Evolutionary conservation across 805 yeast species (phyloP), one percentile per base, ranked within the genome.

Genomic region (Saccharomycopsis olivae): DNA sequence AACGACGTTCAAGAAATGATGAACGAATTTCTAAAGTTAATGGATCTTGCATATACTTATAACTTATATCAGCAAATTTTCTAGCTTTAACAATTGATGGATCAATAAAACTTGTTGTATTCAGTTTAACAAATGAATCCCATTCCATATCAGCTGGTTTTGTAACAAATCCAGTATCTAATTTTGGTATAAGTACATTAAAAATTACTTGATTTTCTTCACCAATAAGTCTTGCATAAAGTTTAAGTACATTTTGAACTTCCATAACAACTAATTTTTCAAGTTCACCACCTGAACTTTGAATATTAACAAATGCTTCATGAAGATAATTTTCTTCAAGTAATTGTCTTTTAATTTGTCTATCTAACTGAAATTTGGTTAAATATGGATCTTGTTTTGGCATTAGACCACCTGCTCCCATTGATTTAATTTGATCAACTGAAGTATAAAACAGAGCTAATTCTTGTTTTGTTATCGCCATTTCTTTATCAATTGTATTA

Each of bases 181-280:
- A 61, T 54, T 73, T 75, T 2, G 87, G 75, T 31, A 79, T 66
- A 46, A 85, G 61, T 35, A 67, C 69, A 47, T 77, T 77, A 49
- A 82, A 73, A 14, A 85, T 76, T 33, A 79, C 65, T 50, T 78
- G 79, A 30, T 87, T 78, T 57, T 82, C 86, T 51, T 75, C 76
- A 24, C 82, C 84, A 43, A 83, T 61, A 29, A 80, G 60, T 49
- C 73, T 74, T 19, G 89, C 81, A 58, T 78, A 85, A 37, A 70
- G 71, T 4, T 81, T 73, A 48, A 88, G 59, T 15, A 92, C 85
- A 50, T 75, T 78, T 64, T 92, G 96, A 41, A 92, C 66, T 57
- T 88, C 96, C 56, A 75, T 67, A 27, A 81, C 85, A 17, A 92
- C 92, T 46, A 86, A 89, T 51, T 82, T 77, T 56, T 82, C 98